phyloP scores from a whole-genome alignment of 2,329 filamentous ascomycete genomes.

The Ceratocystis albifundus region DNA sequence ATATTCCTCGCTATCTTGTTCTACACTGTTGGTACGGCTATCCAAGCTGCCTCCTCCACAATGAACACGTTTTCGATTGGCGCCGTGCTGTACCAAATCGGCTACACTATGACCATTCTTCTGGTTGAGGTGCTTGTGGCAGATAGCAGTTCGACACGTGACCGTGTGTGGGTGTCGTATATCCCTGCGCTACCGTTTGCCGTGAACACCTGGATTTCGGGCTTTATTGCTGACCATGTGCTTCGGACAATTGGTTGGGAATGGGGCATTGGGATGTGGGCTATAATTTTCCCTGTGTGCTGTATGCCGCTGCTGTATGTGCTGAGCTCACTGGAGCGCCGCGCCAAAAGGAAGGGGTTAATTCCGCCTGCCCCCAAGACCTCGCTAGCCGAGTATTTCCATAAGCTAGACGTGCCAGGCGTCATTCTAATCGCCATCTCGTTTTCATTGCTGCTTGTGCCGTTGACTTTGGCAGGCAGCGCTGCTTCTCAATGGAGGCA shows the following conservation, averaged over 20 bases:
- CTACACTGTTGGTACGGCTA: constrained; percentile 45
- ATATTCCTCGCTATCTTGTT: constrained; percentile 48
- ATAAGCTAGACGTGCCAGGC: constrained; percentile 37
- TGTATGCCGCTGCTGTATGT: constrained; percentile 44
- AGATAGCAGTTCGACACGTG: constrained; percentile 51
- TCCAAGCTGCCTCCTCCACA: constrained; percentile 41
- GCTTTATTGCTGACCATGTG: constrained; percentile 42
- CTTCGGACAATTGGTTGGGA: constrained; percentile 41
- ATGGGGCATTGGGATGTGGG: constrained; percentile 55
- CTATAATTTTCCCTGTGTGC: constrained; percentile 49
- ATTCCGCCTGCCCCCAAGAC: constrained; percentile 30
- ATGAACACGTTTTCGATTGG: constrained; percentile 45
- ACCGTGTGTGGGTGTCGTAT: constrained; percentile 53
- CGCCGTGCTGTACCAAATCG: constrained; percentile 50
- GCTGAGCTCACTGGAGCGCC: constrained; percentile 39
- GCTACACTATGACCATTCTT: constrained; percentile 50
- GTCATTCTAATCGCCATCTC: constrained; percentile 37
- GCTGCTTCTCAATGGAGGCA: constrained; percentile 31
- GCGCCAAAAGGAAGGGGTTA: constrained; percentile 41
- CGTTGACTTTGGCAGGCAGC: constrained; percentile 37
- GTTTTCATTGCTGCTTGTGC: constrained; percentile 37
- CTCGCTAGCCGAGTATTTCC: constrained; percentile 31
- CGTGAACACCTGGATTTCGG: constrained; percentile 54
- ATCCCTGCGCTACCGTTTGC: constrained; percentile 49
- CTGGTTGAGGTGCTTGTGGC: constrained; percentile 53